phyloP scores from a whole-genome alignment of 805 yeast genomes.

The Pichia gijzeniarum region DNA sequence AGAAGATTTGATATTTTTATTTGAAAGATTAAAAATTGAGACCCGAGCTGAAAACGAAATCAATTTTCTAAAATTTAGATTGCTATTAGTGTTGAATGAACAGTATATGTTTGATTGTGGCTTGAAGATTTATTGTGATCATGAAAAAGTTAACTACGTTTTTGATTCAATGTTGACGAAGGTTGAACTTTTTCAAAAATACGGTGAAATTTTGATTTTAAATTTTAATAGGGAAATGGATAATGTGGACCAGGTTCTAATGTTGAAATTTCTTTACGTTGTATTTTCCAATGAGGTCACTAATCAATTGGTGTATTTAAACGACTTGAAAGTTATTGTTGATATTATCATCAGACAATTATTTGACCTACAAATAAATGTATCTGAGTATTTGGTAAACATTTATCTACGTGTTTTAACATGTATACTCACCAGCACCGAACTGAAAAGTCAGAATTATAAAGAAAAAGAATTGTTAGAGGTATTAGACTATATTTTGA shows the following conservation, averaged over 20 bases:
- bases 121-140: slow-evolving; percentile 14
- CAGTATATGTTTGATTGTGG: slow-evolving; percentile 54
- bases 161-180: slow-evolving; percentile 46
- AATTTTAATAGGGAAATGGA: slow-evolving; percentile 75
- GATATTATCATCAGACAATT: slow-evolving; percentile 81
- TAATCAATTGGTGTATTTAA: slow-evolving; percentile 64
- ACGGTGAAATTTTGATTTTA: slow-evolving; percentile 65
- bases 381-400: slow-evolving; percentile 52
- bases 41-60: slow-evolving; percentile 47
- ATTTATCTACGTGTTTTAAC: slow-evolving; percentile 68
- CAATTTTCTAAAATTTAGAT: slow-evolving; percentile 62
- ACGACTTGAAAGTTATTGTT: slow-evolving; percentile 76
- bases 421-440: slow-evolving; percentile 64
- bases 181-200: slow-evolving; percentile 40
- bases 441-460: slow-evolving; percentile 50
- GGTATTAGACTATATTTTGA: slow-evolving; percentile 43
- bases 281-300: slow-evolving; percentile 64
- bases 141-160: slow-evolving; percentile 38
- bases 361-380: slow-evolving; percentile 51
- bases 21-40: slow-evolving; percentile 37
- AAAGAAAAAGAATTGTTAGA: slow-evolving; percentile 48
- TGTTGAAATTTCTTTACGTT: slow-evolving; percentile 69
- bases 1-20: slow-evolving; percentile 37
- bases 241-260: slow-evolving; percentile 64
- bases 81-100: slow-evolving; percentile 73